These are phyloP conservation scores for Eragrostis curvula DNA, from an alignment of 176 grass and related monocot genomes.

Conservation along the genomic window DNA sequence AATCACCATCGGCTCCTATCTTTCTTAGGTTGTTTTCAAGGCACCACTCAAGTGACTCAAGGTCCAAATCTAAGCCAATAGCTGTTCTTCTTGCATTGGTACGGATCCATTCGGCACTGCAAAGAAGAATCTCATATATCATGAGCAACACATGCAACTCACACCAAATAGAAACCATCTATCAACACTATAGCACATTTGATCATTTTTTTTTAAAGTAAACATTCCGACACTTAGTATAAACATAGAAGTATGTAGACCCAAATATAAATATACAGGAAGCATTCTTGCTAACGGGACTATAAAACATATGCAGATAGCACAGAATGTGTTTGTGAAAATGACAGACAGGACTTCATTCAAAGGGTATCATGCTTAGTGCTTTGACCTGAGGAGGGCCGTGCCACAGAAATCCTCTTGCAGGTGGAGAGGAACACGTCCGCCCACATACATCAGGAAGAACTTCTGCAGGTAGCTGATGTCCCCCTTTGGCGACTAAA, in stretches of 20 bases:
- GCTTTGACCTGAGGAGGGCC: constrained; percentile 76
- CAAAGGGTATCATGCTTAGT: constrained; percentile 27
- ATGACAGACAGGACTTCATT: background rate
- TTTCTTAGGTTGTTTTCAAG: constrained; percentile 80
- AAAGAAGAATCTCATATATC: background rate
- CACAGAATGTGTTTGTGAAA: background rate
- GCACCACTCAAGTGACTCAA: constrained; percentile 93
- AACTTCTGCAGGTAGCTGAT: constrained; percentile 91
- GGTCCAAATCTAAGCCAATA: constrained; percentile 85
- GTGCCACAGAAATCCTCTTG: constrained; percentile 98
- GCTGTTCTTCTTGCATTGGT: constrained; percentile 77
- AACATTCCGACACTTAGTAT: background rate
- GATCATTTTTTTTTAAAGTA: no score
- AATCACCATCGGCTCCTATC: constrained; percentile 70
- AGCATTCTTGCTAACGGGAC: constrained; percentile 7
- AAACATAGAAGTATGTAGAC: background rate
- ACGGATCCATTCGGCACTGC: constrained; percentile 76
- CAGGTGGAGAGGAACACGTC: constrained; percentile 71
- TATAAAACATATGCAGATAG: background rate
- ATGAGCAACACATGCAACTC: constrained; percentile 10
- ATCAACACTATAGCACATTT: background rate
- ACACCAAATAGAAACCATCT: constrained; percentile 15
- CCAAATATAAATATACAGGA: background rate
- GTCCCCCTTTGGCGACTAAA: constrained; percentile 85
- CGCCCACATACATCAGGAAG: constrained; percentile 88